These are phyloP conservation scores for Phaeophleospora eucalypticola DNA, from an alignment of 2,329 filamentous ascomycete species.

Conservation along the genomic window DNA sequence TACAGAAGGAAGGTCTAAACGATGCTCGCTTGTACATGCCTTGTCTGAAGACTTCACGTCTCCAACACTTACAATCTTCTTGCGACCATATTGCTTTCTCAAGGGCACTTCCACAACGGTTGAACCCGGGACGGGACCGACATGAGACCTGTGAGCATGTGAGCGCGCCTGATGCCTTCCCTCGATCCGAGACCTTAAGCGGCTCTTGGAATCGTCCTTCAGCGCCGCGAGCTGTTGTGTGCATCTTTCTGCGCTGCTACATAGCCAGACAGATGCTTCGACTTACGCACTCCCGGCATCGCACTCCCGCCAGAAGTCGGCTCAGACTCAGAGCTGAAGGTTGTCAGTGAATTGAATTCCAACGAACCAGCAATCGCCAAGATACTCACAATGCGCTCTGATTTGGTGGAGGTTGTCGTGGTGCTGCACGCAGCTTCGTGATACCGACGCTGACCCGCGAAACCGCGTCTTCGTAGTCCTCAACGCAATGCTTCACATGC, in stretches of 20 bases:
- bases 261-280: constrained; percentile 2
- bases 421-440: not conserved
- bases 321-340: not conserved
- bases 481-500: not conserved
- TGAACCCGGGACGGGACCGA: too few species aligned
- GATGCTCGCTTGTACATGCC: too few species aligned
- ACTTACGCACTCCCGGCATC: constrained; percentile 2
- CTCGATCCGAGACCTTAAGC: too few species aligned
- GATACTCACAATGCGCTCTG: not conserved
- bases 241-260: constrained; percentile 1
- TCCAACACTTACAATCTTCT: too few species aligned
- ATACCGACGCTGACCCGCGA: not conserved
- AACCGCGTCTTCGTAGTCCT: not conserved
- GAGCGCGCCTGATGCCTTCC: too few species aligned
- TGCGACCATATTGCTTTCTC: too few species aligned
- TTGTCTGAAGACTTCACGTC: too few species aligned
- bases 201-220: not conserved
- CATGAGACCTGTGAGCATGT: too few species aligned
- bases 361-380: not conserved
- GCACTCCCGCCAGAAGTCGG: constrained; percentile 3
- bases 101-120: too few species aligned
- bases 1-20: too few species aligned
- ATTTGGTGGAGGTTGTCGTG: not conserved
- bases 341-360: not conserved
- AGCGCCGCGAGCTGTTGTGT: constrained; percentile 1